Conservation (phyloP, 2,329 filamentous ascomycete species). For the Calonectria naviculata region DNA sequence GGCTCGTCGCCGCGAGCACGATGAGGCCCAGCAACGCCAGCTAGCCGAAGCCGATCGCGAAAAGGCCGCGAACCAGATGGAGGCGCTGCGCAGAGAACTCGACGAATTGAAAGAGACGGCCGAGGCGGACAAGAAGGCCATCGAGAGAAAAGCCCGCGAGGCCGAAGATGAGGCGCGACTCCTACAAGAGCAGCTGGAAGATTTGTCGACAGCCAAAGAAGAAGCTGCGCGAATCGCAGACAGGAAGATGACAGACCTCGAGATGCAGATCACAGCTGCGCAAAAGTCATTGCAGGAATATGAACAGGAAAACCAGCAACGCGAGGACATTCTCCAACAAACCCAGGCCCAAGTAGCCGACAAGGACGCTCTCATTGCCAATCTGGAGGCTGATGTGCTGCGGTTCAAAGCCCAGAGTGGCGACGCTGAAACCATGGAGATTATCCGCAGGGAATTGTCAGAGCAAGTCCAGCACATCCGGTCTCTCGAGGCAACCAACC, state of each 20-base stretch:
- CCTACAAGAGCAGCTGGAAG: conserved; percentile 85
- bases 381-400: conserved; percentile 85
- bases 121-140: conserved; percentile 69
- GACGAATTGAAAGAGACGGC: conserved; percentile 61
- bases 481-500: conserved; percentile 81
- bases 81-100: conserved; percentile 62
- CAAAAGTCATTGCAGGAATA: conserved; percentile 66
- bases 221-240: conserved; percentile 75
- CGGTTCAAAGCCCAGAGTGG: conserved; percentile 87
- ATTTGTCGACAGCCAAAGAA: conserved; percentile 71
- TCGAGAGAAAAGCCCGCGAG: conserved; percentile 77
- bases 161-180: conserved; percentile 78
- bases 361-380: conserved; percentile 76
- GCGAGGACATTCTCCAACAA: conserved; percentile 66
- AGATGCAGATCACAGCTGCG: conserved; percentile 60
- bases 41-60: conserved; percentile 66
- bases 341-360: conserved; percentile 75
- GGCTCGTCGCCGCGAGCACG: conserved; percentile 82
- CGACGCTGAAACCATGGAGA: conserved; percentile 84
- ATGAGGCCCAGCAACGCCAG: conserved; percentile 79
- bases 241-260: conserved; percentile 64
- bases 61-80: conserved; percentile 61
- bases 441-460: conserved; percentile 88
- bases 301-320: conserved; percentile 66
- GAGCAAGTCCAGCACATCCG: conserved; percentile 95